Conservation (phyloP, 1,284 basidiomycete species). For the Trichosporon sp. region DNA sequence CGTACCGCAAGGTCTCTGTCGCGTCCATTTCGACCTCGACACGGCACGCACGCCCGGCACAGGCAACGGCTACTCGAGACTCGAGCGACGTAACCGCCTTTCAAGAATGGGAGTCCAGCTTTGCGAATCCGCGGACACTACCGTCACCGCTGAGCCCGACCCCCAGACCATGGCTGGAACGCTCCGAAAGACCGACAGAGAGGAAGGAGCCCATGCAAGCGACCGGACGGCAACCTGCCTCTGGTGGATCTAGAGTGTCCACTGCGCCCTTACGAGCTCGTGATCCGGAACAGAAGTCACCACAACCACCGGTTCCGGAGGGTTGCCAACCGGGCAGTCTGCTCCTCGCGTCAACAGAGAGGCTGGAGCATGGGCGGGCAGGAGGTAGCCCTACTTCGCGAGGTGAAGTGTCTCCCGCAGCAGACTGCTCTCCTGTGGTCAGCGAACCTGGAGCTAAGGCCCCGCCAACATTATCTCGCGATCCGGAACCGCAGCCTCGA, state of each 20-base stretch:
- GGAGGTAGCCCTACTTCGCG: no score
- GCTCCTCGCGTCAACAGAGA: no score
- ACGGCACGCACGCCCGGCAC: conserved; percentile 8
- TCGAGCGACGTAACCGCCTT: neutral
- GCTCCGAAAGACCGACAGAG: neutral
- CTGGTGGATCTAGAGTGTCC: neutral
- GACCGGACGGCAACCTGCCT: neutral
- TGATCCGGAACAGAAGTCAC: no score
- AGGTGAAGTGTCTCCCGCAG: no score
- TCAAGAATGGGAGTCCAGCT: conserved; percentile 1
- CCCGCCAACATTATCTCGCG: neutral
- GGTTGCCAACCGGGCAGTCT: no score
- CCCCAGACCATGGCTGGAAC: neutral
- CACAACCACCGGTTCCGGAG: no score
- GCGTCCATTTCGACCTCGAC: conserved; percentile 8
- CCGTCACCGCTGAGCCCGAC: neutral
- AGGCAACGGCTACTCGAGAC: neutral
- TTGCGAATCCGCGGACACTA: neutral
- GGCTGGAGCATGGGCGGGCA: no score
- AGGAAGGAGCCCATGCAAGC: neutral
- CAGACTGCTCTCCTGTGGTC: no score
- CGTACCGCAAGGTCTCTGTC: neutral
- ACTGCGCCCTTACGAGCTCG: no score
- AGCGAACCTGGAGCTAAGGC: no score
- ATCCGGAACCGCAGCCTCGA: neutral